Conservation (phyloP, 2,329 filamentous ascomycete species). For the Penicillium sp. region DNA sequence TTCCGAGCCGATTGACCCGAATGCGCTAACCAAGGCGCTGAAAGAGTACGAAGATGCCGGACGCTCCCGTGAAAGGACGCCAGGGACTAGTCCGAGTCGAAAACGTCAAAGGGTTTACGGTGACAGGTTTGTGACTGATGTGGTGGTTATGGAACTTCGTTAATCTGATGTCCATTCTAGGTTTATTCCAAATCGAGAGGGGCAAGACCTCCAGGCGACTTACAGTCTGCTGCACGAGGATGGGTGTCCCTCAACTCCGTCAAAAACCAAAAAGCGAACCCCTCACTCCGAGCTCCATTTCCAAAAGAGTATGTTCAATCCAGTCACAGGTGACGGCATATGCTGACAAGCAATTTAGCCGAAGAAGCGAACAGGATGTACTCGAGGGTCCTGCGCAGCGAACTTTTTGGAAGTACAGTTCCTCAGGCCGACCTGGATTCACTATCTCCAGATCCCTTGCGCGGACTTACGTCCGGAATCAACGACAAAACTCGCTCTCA, state of each 20-base stretch:
- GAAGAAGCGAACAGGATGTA: conserved; percentile 96
- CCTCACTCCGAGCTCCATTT: conserved; percentile 92
- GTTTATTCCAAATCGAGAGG: conserved; percentile 93
- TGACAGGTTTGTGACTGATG: conserved; percentile 56
- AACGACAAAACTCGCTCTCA: conserved; percentile 74
- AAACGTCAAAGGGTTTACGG: conserved; percentile 72
- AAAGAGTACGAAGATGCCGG: conserved; percentile 66
- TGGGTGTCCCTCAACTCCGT: conserved; percentile 88
- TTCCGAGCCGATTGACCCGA: conserved; percentile 63
- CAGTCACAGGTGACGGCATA: neutral
- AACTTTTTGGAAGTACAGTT: conserved; percentile 89
- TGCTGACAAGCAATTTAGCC: conserved; percentile 52
- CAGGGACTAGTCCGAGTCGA: conserved; percentile 68
- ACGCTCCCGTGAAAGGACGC: conserved; percentile 64
- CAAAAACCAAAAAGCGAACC: conserved; percentile 80
- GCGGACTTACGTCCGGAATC: conserved; percentile 52
- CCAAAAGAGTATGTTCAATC: conserved; percentile 73
- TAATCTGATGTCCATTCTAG: conserved; percentile 53
- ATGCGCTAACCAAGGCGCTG: conserved; percentile 64
- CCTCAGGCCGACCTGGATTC: conserved; percentile 75
- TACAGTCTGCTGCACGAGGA: conserved; percentile 92
- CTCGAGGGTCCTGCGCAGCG: conserved; percentile 82
- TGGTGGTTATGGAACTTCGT: neutral
- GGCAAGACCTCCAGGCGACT: conserved; percentile 90
- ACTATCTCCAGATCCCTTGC: conserved; percentile 62